Percentiles rank a stretch among this genome's conserved stretches.
Evolutionary conservation across 2,329 filamentous ascomycete genomes (phyloP).

Genomic region (Penicillium capsulatum): DNA sequence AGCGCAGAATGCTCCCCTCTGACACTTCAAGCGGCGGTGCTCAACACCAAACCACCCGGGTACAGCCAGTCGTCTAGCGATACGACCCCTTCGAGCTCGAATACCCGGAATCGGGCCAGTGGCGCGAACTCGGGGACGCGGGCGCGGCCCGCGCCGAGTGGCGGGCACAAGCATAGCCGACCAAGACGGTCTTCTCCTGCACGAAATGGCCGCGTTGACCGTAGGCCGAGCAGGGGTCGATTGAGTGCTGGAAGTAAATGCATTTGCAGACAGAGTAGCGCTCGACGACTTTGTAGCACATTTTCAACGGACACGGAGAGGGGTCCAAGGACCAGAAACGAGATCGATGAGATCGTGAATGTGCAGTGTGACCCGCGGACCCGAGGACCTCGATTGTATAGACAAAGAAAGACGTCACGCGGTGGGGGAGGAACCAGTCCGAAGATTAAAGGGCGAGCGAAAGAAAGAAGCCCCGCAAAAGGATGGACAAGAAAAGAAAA

Average conservation of each 20-base stretch:
- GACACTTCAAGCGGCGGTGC: conserved; percentile 2
- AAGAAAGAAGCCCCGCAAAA: background rate
- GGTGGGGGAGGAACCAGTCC: background rate
- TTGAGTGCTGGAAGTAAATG: conserved; percentile 79
- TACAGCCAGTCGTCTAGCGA: conserved; percentile 4
- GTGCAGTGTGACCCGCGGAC: too few species aligned
- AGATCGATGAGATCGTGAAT: too few species aligned
- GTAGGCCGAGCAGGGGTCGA: conserved; percentile 76
- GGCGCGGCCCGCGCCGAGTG: conserved; percentile 41
- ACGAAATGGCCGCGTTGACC: conserved; percentile 68
- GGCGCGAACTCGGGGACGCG: conserved; percentile 8
- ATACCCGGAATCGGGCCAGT: conserved; percentile 26
- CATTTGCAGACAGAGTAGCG: conserved; percentile 82
- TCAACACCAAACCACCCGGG: background rate
- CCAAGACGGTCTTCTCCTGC: conserved; percentile 71
- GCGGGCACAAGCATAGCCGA: conserved; percentile 70
- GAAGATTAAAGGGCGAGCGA: too few species aligned
- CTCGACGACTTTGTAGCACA: conserved; percentile 87
- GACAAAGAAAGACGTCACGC: too few species aligned
- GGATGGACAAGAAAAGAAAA: background rate
- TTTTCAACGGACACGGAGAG: too few species aligned
- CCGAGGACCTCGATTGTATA: too few species aligned
- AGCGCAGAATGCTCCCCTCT: too few species aligned
- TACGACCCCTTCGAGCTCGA: conserved; percentile 22
- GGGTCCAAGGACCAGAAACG: too few species aligned